Conservation (phyloP, 768 basidiomycete species). For the Auricularia sp. region DNA sequence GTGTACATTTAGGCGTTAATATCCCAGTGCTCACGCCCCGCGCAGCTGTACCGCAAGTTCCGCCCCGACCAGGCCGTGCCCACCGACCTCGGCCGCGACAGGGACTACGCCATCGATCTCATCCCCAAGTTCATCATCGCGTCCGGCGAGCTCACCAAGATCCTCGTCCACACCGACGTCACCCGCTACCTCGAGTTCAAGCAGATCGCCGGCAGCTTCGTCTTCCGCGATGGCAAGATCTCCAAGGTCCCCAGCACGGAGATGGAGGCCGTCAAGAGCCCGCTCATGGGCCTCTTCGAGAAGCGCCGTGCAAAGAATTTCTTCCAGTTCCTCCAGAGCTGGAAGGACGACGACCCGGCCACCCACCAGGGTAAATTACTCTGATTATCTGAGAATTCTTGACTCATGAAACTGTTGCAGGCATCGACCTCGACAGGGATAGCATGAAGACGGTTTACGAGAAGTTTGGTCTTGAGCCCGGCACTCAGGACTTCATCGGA, state of each 20-base stretch:
- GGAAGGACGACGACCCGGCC: constrained; percentile 90
- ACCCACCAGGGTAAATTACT: constrained; percentile 78
- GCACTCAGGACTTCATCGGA: constrained; percentile 97
- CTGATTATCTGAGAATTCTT: not conserved
- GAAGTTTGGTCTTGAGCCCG: constrained; percentile 93
- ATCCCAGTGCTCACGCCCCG: constrained; percentile 5
- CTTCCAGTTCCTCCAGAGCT: constrained; percentile 91
- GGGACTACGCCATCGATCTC: constrained; percentile 96
- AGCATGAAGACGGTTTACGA: constrained; percentile 92
- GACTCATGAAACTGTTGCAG: constrained; percentile 27
- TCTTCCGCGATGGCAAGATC: constrained; percentile 93
- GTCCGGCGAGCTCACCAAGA: constrained; percentile 92
- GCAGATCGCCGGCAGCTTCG: constrained; percentile 97
- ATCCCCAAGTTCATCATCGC: constrained; percentile 99
- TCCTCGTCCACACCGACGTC: constrained; percentile 98
- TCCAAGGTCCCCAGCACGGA: constrained; percentile 97
- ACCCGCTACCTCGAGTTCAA: constrained; percentile 99
- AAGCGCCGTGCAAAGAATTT: constrained; percentile 97
- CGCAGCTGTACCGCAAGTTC: constrained; percentile 92
- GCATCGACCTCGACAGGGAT: constrained; percentile 78
- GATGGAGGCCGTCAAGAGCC: constrained; percentile 90
- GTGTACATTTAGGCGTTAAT: constrained; percentile 11
- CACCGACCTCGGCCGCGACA: constrained; percentile 82
- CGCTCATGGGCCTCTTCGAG: constrained; percentile 98
- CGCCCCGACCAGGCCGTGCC: constrained; percentile 67